Evolutionary conservation across 2,329 filamentous ascomycete genomes (phyloP).

Genomic region (Aspergillus fumigatiaffinis): DNA sequence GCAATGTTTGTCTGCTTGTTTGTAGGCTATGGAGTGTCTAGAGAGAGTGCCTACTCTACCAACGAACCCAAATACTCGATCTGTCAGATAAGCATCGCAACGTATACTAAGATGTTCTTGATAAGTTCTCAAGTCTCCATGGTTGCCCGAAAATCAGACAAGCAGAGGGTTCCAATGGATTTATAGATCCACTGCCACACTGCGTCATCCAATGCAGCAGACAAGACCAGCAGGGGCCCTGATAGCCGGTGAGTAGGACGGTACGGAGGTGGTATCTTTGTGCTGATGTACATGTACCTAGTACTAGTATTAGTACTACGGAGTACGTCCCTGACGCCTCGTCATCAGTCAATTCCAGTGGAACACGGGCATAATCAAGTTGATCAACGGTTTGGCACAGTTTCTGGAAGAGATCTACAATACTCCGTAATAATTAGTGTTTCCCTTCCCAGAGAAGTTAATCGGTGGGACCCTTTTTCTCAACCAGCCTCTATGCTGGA

Average conservation of each 20-base stretch:
- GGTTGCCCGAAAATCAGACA: neutral
- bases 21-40: too few relatives aligned
- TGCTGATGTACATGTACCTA: too few relatives aligned
- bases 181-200: neutral
- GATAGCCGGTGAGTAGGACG: neutral
- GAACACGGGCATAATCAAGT: neutral
- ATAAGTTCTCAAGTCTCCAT: neutral
- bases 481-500: neutral
- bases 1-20: neutral
- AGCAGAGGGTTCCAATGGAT: neutral
- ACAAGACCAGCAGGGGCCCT: too few relatives aligned
- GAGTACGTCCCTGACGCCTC: neutral
- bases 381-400: conserved; percentile 10
- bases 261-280: too few relatives aligned
- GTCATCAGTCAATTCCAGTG: neutral
- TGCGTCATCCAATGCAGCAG: neutral
- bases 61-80: neutral
- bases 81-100: too few relatives aligned
- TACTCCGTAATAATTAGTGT: conserved; percentile 1
- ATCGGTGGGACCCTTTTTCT: conserved; percentile 25
- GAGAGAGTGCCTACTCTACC: neutral
- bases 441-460: conserved; percentile 14
- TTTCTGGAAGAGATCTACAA: conserved; percentile 18
- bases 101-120: neutral
- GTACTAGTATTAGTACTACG: neutral